Evolutionary conservation across 2,329 filamentous ascomycete genomes (phyloP).

Genomic region (Ramichloridium luteum): DNA sequence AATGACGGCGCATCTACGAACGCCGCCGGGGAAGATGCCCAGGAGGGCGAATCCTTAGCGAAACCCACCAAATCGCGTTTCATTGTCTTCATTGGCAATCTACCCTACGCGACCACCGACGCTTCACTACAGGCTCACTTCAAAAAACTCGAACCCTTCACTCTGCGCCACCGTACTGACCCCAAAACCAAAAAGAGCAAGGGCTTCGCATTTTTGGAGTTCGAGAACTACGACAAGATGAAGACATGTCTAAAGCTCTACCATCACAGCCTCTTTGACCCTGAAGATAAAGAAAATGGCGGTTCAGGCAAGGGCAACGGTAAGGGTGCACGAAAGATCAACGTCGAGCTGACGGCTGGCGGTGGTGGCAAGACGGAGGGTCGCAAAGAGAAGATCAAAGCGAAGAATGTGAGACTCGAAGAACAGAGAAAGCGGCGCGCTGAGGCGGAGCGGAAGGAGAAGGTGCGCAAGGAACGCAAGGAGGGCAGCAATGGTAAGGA

Average conservation of each 20-base stretch:
- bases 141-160: slow-evolving; percentile 55
- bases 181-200: slow-evolving; percentile 53
- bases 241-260: slow-evolving; percentile 83
- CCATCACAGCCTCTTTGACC: slow-evolving; percentile 69
- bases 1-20: slow-evolving; percentile 8
- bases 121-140: slow-evolving; percentile 64
- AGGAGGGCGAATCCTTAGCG: not conserved
- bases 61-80: slow-evolving; percentile 45
- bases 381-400: slow-evolving; percentile 63
- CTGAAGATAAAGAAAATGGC: slow-evolving; percentile 13
- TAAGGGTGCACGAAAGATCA: slow-evolving; percentile 58
- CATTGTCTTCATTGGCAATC: slow-evolving; percentile 77
- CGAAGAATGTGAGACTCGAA: slow-evolving; percentile 76
- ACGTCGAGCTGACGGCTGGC: slow-evolving; percentile 85
- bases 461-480: slow-evolving; percentile 31
- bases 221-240: slow-evolving; percentile 75
- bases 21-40: not conserved
- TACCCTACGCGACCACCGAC: slow-evolving; percentile 70
- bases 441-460: slow-evolving; percentile 37
- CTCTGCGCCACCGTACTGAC: slow-evolving; percentile 62
- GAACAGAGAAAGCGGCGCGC: slow-evolving; percentile 48
- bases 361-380: slow-evolving; percentile 65
- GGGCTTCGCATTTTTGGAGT: slow-evolving; percentile 81
- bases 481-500: slow-evolving; percentile 21
- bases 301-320: slow-evolving; percentile 15